Evolutionary conservation across 345 rosid species (phyloP).

Genomic region (Salix purpurea): DNA sequence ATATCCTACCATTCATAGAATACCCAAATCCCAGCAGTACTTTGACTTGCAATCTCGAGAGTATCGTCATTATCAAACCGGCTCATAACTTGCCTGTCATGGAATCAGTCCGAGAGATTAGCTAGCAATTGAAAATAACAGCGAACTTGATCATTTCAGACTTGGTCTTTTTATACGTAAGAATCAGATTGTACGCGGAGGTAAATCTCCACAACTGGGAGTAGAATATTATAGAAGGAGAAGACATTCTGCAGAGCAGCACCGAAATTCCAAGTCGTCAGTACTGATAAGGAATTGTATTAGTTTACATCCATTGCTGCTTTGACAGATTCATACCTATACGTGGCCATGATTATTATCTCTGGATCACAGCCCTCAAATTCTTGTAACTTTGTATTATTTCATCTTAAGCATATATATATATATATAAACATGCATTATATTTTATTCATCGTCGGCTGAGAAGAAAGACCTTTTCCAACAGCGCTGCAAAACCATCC

Average conservation of each 20-base stretch:
- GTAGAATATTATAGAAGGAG: neutral
- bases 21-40: neutral
- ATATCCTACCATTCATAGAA: neutral
- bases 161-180: too few relatives aligned
- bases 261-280: neutral
- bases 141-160: too few relatives aligned
- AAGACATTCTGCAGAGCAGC: neutral
- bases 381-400: too few relatives aligned
- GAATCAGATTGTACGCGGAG: too few relatives aligned
- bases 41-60: neutral
- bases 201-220: neutral
- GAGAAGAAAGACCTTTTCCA: too few relatives aligned
- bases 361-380: too few relatives aligned
- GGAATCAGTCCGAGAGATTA: neutral
- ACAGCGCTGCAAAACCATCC: too few relatives aligned
- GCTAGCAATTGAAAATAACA: too few relatives aligned
- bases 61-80: neutral
- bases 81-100: neutral
- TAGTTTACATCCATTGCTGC: neutral
- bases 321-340: slow-evolving; percentile 3
- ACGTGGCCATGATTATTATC: neutral
- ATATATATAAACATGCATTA: too few relatives aligned
- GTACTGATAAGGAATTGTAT: neutral
- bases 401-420: too few relatives aligned
- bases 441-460: too few relatives aligned